Evolutionary conservation across 805 yeast species (phyloP).

Genomic region (Saccharomycopsis fibuligera): DNA sequence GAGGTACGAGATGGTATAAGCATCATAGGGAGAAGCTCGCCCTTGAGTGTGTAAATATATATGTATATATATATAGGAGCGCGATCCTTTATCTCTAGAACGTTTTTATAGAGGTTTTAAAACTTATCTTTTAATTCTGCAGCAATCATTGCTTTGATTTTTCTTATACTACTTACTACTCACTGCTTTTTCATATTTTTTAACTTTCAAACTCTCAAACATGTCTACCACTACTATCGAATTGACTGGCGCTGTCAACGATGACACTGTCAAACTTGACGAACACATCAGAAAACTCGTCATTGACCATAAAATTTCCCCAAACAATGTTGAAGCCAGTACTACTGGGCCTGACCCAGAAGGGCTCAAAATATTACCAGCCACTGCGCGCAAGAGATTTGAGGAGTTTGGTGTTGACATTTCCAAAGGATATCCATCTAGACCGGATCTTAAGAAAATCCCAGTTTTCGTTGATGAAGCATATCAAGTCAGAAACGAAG

Average conservation of each 20-base stretch:
- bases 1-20: no score
- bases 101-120: no score
- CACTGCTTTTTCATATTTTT: background rate
- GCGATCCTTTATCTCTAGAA: no score
- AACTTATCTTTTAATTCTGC: background rate
- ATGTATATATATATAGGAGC: no score
- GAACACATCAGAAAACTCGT: background rate
- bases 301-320: background rate
- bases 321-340: background rate
- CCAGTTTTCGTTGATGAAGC: slow-evolving; percentile 38
- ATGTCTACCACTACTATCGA: no score
- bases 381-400: slow-evolving; percentile 26
- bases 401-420: slow-evolving; percentile 32
- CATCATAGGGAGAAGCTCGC: no score
- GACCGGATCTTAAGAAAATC: slow-evolving; percentile 29
- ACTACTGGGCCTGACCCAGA: slow-evolving; percentile 16
- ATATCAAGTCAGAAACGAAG: slow-evolving; percentile 31
- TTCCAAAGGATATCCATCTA: slow-evolving; percentile 33
- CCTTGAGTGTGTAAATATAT: no score
- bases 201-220: background rate
- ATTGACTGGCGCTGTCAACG: no score
- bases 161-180: background rate
- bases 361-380: slow-evolving; percentile 23
- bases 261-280: no score
- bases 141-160: background rate